Evolutionary conservation across 805 yeast genomes (phyloP).

Genomic region (Metschnikowia matae): DNA sequence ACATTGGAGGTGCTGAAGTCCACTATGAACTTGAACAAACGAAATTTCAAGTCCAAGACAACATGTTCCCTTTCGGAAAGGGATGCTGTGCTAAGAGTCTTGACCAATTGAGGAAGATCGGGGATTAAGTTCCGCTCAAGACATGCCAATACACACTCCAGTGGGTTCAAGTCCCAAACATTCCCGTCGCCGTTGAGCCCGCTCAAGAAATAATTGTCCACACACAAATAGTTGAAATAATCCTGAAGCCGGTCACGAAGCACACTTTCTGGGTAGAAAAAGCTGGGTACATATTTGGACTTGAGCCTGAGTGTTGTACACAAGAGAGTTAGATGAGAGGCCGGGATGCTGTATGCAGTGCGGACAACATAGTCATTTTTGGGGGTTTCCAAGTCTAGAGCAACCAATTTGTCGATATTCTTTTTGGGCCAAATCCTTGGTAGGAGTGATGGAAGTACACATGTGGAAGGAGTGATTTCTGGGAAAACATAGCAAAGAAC

Average conservation of each 20-base stretch:
- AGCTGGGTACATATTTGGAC: slow-evolving; percentile 37
- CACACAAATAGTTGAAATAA: slow-evolving; percentile 42
- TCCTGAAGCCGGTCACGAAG: slow-evolving; percentile 34
- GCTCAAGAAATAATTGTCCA: slow-evolving; percentile 48
- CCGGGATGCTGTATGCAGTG: slow-evolving; percentile 47
- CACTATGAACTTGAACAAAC: slow-evolving; percentile 37
- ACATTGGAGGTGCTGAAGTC: slow-evolving; percentile 40
- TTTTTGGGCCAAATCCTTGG: slow-evolving; percentile 32
- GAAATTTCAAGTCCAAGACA: slow-evolving; percentile 30
- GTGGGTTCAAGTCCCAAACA: slow-evolving; percentile 43
- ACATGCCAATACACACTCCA: slow-evolving; percentile 52
- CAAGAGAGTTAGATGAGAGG: slow-evolving; percentile 33
- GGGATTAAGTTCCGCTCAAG: slow-evolving; percentile 51
- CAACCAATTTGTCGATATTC: slow-evolving; percentile 3
- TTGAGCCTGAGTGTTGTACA: slow-evolving; percentile 35
- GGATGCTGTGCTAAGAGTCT: slow-evolving; percentile 15
- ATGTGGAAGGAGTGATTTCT: slow-evolving; percentile 54
- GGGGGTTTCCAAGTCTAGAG: slow-evolving; percentile 4
- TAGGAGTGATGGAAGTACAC: slow-evolving; percentile 46
- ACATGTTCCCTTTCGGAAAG: slow-evolving; percentile 12
- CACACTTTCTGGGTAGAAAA: slow-evolving; percentile 34
- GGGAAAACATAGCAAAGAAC: slow-evolving; percentile 51
- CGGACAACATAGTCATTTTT: slow-evolving; percentile 28
- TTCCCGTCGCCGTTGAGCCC: slow-evolving; percentile 37
- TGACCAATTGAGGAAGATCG: slow-evolving; percentile 22